These are phyloP conservation scores for Coniosporium uncinatum DNA, from an alignment of 2,329 filamentous ascomycete genomes.

Conservation along the genomic window DNA sequence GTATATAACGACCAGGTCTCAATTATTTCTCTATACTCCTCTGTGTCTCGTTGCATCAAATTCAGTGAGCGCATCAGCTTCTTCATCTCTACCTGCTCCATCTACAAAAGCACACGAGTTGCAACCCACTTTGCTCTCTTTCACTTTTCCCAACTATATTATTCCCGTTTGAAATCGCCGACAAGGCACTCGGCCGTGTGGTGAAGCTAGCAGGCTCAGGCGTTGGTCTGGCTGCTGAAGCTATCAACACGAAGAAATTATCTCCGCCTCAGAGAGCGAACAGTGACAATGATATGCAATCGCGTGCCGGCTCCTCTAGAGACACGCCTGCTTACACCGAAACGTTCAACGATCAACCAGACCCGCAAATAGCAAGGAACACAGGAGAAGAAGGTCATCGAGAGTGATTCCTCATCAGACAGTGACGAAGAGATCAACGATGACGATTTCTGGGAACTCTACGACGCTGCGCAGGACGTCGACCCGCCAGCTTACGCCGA, in stretches of 20 bases:
- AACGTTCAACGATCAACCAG: neutral
- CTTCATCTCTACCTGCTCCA: no score
- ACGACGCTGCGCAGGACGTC: constrained; percentile 2
- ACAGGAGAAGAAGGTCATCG: neutral
- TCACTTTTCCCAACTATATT: no score
- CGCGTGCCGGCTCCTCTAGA: neutral
- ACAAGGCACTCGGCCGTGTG: no score
- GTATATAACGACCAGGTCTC: no score
- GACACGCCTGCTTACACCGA: constrained; percentile 1
- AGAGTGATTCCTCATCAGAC: neutral
- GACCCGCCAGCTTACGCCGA: constrained; percentile 2
- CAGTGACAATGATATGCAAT: neutral
- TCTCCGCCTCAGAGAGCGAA: neutral
- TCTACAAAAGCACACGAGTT: no score
- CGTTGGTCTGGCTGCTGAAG: constrained; percentile 4
- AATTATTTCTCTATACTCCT: no score
- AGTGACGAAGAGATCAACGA: neutral
- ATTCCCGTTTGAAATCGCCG: no score
- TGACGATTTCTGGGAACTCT: constrained; percentile 1
- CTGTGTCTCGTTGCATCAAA: no score
- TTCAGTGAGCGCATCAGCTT: no score
- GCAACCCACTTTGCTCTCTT: no score
- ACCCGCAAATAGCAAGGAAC: neutral
- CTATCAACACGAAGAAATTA: neutral
- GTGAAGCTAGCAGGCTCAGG: constrained; percentile 7